Evolutionary conservation across 768 basidiomycete genomes (phyloP).

Genomic region (Chlorophyllum brunneum): DNA sequence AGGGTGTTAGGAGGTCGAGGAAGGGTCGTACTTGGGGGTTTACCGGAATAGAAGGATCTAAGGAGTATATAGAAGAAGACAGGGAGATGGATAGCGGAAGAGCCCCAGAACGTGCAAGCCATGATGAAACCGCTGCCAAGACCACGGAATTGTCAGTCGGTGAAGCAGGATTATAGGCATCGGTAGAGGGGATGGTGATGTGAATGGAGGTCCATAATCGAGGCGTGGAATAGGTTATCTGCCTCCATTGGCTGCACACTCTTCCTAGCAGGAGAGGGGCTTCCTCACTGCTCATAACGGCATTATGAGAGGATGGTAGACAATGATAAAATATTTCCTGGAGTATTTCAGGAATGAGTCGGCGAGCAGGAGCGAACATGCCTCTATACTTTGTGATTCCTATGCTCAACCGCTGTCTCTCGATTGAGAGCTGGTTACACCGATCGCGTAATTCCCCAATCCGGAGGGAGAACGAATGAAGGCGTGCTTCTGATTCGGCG

Average conservation of each 20-base stretch:
- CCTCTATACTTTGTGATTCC: background rate
- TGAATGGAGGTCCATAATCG: slow-evolving; percentile 22
- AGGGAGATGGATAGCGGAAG: slow-evolving; percentile 12
- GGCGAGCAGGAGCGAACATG: slow-evolving; percentile 16
- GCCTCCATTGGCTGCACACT: slow-evolving; percentile 20
- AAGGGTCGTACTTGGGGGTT: slow-evolving; percentile 1
- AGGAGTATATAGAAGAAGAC: background rate
- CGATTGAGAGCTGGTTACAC: background rate
- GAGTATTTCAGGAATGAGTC: slow-evolving; percentile 17
- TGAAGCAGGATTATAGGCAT: background rate
- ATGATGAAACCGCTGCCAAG: background rate
- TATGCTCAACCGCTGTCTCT: background rate
- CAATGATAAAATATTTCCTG: slow-evolving; percentile 19
- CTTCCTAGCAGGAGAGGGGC: slow-evolving; percentile 20
- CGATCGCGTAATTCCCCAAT: background rate
- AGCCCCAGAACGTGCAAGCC: slow-evolving; percentile 10
- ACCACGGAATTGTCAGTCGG: background rate
- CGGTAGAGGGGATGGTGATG: slow-evolving; percentile 12
- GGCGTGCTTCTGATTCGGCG: background rate
- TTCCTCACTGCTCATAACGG: slow-evolving; percentile 12
- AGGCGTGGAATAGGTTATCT: slow-evolving; percentile 19
- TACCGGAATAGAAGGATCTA: background rate
- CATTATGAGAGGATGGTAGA: slow-evolving; percentile 16
- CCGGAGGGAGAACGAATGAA: background rate
- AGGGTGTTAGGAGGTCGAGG: background rate